These are phyloP conservation scores for Umbilicus rupestris DNA, from an alignment of 164 flowering plant genomes.

Conservation along the genomic window DNA sequence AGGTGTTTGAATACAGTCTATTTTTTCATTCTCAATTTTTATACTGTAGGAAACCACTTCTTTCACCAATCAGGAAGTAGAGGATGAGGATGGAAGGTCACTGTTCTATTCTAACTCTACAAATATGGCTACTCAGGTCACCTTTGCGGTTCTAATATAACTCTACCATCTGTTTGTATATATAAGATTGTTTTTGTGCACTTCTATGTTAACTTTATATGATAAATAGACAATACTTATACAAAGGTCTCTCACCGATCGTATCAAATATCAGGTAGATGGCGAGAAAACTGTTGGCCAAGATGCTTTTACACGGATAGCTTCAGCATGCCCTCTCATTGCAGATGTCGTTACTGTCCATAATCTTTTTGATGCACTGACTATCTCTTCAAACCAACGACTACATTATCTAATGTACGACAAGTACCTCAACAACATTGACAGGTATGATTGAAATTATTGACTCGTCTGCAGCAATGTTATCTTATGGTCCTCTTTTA, in stretches of 20 bases:
- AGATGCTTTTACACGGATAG: constrained; percentile 84
- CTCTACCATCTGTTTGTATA: not conserved
- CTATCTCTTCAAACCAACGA: constrained; percentile 47
- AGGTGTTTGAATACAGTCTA: not conserved
- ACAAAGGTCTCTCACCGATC: not conserved
- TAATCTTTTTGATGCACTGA: constrained; percentile 77
- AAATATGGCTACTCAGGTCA: constrained; percentile 79
- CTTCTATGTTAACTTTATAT: not conserved
- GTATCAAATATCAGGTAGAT: constrained; percentile 45
- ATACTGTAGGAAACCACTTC: constrained; percentile 32
- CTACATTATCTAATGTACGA: constrained; percentile 77
- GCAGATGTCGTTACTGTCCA: constrained; percentile 68
- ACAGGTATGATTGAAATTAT: constrained; percentile 45
- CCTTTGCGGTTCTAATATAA: constrained; percentile 1
- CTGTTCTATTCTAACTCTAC: constrained; percentile 63
- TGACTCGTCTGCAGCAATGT: constrained; percentile 6
- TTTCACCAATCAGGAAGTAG: constrained; percentile 26
- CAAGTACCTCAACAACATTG: constrained; percentile 74
- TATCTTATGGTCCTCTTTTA: not conserved
- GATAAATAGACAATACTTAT: not conserved
- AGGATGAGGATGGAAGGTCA: constrained; percentile 71
- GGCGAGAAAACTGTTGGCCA: constrained; percentile 69
- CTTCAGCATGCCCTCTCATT: constrained; percentile 59
- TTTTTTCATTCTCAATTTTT: not conserved
- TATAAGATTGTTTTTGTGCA: not conserved